Evolutionary conservation across 1,284 basidiomycete genomes (phyloP).

Genomic region (Phellopilus nigrolimitatus): DNA sequence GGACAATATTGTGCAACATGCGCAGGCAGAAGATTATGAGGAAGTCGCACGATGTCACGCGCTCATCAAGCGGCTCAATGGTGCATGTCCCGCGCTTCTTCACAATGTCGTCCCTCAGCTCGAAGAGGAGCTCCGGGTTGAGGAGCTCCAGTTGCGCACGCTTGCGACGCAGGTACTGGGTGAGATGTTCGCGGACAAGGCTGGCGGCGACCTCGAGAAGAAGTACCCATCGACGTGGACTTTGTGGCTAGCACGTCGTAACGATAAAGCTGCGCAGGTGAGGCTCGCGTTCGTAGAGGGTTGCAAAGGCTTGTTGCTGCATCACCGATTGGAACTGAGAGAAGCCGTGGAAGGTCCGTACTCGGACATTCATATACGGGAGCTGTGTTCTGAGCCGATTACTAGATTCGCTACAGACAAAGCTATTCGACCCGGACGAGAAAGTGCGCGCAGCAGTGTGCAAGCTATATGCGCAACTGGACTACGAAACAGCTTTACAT

Average conservation of each 20-base stretch:
- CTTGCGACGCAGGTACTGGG: constrained; percentile 85
- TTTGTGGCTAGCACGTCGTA: constrained; percentile 77
- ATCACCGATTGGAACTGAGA: constrained; percentile 50
- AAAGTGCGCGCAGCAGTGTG: constrained; percentile 84
- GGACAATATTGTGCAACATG: constrained; percentile 71
- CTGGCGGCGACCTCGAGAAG: constrained; percentile 66
- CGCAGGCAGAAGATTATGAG: constrained; percentile 53
- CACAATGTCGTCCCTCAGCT: constrained; percentile 91
- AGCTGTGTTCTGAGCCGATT: constrained; percentile 15
- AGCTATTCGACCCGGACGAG: constrained; percentile 87
- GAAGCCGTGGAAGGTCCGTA: constrained; percentile 56
- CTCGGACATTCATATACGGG: constrained; percentile 6
- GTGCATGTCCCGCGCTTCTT: constrained; percentile 75
- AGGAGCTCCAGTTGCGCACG: constrained; percentile 67
- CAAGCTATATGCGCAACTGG: constrained; percentile 76
- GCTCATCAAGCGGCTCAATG: constrained; percentile 82
- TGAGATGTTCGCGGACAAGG: constrained; percentile 82
- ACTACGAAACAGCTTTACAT: constrained; percentile 88
- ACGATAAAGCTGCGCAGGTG: constrained; percentile 72
- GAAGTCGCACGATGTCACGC: constrained; percentile 76
- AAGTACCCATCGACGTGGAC: constrained; percentile 86
- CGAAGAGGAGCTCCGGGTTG: constrained; percentile 84
- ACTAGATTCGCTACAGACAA: constrained; percentile 57
- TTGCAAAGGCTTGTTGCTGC: constrained; percentile 60
- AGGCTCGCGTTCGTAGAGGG: constrained; percentile 79